Evolutionary conservation across 495 filamentous ascomycete species (phyloP).

Genomic region (Lasiosphaeria ovina): DNA sequence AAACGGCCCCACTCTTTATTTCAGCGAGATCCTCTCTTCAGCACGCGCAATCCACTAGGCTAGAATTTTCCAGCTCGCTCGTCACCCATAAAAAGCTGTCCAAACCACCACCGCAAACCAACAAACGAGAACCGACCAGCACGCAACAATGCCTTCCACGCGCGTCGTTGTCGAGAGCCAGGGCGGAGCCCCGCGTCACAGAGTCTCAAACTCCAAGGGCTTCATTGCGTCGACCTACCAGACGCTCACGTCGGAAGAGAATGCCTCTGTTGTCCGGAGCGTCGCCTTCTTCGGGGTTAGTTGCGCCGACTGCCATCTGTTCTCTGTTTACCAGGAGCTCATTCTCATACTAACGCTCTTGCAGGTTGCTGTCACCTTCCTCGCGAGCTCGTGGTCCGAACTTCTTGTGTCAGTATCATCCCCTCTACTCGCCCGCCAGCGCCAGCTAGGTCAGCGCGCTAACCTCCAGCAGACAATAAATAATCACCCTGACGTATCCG

Average conservation of each 20-base stretch:
- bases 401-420: slow-evolving; percentile 21
- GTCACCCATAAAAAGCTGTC: not conserved
- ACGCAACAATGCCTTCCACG: slow-evolving; percentile 41
- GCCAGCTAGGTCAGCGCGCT: not conserved
- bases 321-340: not conserved
- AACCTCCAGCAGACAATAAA: not conserved
- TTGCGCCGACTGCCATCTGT: slow-evolving; percentile 14
- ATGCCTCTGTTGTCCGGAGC: slow-evolving; percentile 71
- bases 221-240: slow-evolving; percentile 52
- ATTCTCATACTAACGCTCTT: slow-evolving; percentile 23
- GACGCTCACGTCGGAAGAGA: slow-evolving; percentile 67
- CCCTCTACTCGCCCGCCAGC: not conserved
- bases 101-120: not conserved
- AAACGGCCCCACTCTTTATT: too few species aligned
- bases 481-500: not conserved
- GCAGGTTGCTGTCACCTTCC: slow-evolving; percentile 69
- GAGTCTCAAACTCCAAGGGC: slow-evolving; percentile 33
- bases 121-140: not conserved
- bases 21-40: too few species aligned
- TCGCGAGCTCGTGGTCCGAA: slow-evolving; percentile 70
- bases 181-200: slow-evolving; percentile 22
- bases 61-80: not conserved
- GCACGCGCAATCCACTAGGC: not conserved
- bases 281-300: slow-evolving; percentile 71
- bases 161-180: slow-evolving; percentile 22